A percentile compares a stretch with the other conserved stretches of the same genome.
Evolutionary conservation across 306 rosid species (phyloP).

Genomic region (Lathyrus oleraceus): DNA sequence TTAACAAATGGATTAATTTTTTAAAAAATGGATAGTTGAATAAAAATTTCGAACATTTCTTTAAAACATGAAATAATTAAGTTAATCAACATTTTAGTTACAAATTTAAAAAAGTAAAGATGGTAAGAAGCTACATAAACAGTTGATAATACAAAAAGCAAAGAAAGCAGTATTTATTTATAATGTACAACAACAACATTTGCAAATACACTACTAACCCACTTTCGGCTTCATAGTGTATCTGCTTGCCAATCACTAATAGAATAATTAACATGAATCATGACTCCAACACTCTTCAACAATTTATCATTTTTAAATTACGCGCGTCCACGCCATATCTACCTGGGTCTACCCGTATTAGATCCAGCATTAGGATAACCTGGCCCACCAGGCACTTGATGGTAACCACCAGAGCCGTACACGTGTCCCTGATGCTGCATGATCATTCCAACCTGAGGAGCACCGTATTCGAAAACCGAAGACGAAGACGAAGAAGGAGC

Average conservation of each 20-base stretch:
- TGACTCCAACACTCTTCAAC: not conserved
- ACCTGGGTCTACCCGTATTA: slow-evolving; percentile 50
- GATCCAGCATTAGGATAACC: slow-evolving; percentile 48
- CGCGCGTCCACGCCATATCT: not conserved
- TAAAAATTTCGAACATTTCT: too few species aligned
- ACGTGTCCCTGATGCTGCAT: slow-evolving; percentile 38
- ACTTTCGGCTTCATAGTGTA: not conserved
- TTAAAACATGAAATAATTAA: too few species aligned
- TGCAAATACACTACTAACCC: slow-evolving; percentile 13
- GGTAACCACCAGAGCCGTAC: slow-evolving; percentile 17
- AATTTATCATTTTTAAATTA: too few species aligned
- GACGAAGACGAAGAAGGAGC: slow-evolving; percentile 1
- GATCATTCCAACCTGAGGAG: slow-evolving; percentile 43
- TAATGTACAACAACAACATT: not conserved
- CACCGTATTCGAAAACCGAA: slow-evolving; percentile 37
- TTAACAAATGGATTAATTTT: too few species aligned
- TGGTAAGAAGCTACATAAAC: too few species aligned
- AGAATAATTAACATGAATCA: not conserved
- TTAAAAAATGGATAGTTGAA: too few species aligned
- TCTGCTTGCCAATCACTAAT: not conserved
- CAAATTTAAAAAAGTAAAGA: too few species aligned
- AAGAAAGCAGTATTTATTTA: not conserved
- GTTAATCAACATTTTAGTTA: too few species aligned
- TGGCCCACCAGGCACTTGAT: slow-evolving; percentile 45
- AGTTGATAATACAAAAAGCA: not conserved